Evolutionary conservation across 2,329 filamentous ascomycete species (phyloP), one percentile per base, ranked within the genome.

Genomic region (Lachnellula arida): DNA sequence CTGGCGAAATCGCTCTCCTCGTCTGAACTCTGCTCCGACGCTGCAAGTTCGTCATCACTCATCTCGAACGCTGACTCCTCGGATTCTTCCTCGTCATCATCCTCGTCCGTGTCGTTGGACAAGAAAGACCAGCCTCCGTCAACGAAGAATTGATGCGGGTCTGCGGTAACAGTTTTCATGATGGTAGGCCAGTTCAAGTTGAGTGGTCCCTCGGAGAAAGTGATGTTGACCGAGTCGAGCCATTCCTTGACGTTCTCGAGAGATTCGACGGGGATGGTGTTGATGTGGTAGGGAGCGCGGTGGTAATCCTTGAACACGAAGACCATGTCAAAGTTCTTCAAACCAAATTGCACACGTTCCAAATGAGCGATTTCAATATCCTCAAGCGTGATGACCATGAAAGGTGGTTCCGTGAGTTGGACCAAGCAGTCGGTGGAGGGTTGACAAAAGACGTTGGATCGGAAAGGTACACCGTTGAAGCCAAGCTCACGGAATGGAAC

Each of bases 151-250:
- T 88, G 84, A 70, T 99, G 93, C 2, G 94, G 90, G 70, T 99
- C 92, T 37, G 88, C 86, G 19, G 89, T 93, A 25, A 99, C 92
- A 0, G 94, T 99, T 81, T 99, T 99, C 91, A 99, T 99, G 70
- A 99, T 99, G 15, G 92, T 96, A 11, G 89, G 88, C 94, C 94
- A 99, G 79, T 97, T 97, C 55, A 99, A 81, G 76, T 99, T 99
- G 64, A 99, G 84, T 1, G 93, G 94, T 55, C 94, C 94, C 73
- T 99, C 95, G 12, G 85, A 89, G 77, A 87, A 97, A 17, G 94
- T 87, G 68, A 99, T 96, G 69, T 99, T 93, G 48, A 94, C 92
- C 1, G 88, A 92, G 73, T 99, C 93, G 9, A 99, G 82, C 86
- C 94, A 99, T 69, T 99, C 95, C 74, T 97, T 97, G 63, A 99